Evolutionary conservation across 208 protist genomes (phyloP).

Genomic region (Leishmania turanica): DNA sequence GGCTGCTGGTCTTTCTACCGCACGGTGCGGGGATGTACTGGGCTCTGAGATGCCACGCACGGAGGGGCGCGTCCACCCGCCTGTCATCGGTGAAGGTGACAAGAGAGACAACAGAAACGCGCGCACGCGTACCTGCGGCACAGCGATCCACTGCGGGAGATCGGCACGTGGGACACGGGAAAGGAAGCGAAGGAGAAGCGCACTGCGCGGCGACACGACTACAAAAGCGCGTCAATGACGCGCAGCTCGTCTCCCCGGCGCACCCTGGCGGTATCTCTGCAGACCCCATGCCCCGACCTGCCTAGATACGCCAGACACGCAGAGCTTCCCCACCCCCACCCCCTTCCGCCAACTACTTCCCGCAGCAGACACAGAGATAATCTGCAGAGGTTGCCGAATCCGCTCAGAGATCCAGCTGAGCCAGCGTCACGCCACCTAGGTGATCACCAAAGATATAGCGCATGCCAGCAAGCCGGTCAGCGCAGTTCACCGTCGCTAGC

Average conservation of each 20-base stretch:
- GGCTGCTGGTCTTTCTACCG: too few relatives aligned
- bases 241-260: background rate
- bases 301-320: background rate
- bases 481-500: conserved; percentile 51
- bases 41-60: background rate
- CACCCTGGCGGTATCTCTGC: background rate
- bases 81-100: background rate
- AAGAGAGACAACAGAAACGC: background rate
- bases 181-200: background rate
- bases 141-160: background rate
- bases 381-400: background rate
- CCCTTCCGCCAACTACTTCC: background rate
- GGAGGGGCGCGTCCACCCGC: background rate
- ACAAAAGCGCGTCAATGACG: background rate
- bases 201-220: background rate
- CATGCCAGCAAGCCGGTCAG: conserved; percentile 10
- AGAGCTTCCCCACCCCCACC: too few relatives aligned
- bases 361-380: background rate
- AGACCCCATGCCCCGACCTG: background rate
- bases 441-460: conserved; percentile 33
- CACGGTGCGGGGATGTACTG: too few relatives aligned
- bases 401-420: conserved; percentile 11
- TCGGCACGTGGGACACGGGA: background rate
- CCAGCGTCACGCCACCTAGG: conserved; percentile 21
- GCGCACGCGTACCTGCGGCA: background rate